Evolutionary conservation across 495 filamentous ascomycete species (phyloP).

Genomic region (Lentithecium fluviatile): DNA sequence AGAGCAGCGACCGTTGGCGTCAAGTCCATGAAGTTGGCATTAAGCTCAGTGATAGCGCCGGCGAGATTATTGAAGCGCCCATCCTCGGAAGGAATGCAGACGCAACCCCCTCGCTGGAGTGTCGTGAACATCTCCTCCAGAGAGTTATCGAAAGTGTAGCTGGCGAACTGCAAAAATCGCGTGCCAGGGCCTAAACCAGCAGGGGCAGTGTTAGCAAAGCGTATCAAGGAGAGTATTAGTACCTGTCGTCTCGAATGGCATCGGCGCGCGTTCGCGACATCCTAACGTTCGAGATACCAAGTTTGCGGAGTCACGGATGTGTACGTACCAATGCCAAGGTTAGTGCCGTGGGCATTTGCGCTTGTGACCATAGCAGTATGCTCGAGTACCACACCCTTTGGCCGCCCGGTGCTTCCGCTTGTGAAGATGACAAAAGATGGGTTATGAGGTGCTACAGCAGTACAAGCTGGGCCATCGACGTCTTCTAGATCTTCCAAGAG

Average conservation of each 20-base stretch:
- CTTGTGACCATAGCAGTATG: slow-evolving; percentile 26
- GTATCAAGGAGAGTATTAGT: too few relatives aligned
- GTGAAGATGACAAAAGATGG: slow-evolving; percentile 33
- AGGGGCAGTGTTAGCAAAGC: too few relatives aligned
- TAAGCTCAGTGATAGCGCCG: slow-evolving; percentile 16
- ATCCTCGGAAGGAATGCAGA: slow-evolving; percentile 33
- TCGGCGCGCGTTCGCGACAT: too few relatives aligned
- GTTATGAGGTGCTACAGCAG: slow-evolving; percentile 23
- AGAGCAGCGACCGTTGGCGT: slow-evolving; percentile 28
- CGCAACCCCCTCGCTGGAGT: slow-evolving; percentile 27
- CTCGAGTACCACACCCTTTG: slow-evolving; percentile 31
- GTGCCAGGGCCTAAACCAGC: neutral
- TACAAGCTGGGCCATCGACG: slow-evolving; percentile 5
- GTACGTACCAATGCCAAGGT: slow-evolving; percentile 15
- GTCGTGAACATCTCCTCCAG: slow-evolving; percentile 34
- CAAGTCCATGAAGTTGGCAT: slow-evolving; percentile 31
- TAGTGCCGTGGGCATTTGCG: slow-evolving; percentile 24
- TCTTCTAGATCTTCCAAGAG: slow-evolving; percentile 25
- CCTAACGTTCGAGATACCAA: too few relatives aligned
- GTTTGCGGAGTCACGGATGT: too few relatives aligned
- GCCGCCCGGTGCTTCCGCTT: slow-evolving; percentile 31
- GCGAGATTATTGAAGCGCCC: slow-evolving; percentile 28
- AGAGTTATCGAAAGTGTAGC: slow-evolving; percentile 31
- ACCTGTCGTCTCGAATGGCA: too few relatives aligned
- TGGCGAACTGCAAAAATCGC: slow-evolving; percentile 29